phyloP scores from a whole-genome alignment of 257 asterid species.

The Ballota nigra region DNA sequence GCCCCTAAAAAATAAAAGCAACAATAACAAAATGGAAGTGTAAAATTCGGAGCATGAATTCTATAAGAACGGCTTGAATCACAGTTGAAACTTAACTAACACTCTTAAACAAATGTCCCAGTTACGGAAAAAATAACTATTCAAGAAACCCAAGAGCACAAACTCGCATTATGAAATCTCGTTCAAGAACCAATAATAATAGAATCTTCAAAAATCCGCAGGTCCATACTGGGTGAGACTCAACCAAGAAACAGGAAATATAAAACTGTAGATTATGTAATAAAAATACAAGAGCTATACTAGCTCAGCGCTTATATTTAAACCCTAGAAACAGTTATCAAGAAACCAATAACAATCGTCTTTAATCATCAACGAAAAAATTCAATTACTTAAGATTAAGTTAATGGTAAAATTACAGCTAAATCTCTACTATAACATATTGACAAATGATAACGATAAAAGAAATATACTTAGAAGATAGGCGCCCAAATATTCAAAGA shows the following conservation, averaged over 20 bases:
- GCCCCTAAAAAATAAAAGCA: neutral
- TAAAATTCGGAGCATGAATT: neutral
- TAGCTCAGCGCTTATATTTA: conserved; percentile 1
- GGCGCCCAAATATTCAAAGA: neutral
- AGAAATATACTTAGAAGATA: neutral
- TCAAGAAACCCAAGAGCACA: conserved; percentile 8
- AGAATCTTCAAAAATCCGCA: neutral
- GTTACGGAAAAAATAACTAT: neutral
- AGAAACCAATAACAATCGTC: neutral
- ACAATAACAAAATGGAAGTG: neutral
- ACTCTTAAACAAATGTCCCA: neutral
- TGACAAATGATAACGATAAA: neutral
- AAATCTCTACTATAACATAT: neutral
- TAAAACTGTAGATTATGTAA: neutral
- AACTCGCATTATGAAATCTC: neutral
- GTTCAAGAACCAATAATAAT: neutral
- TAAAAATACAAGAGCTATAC: neutral
- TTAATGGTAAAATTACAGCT: neutral
- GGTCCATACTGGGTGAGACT: neutral
- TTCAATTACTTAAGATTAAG: neutral
- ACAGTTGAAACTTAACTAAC: neutral
- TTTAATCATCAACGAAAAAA: neutral
- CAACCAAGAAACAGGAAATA: conserved; percentile 1
- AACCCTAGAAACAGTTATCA: conserved; percentile 21
- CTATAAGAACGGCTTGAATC: neutral